A percentile compares a stretch with the other conserved stretches of the same genome.
phyloP scores from a whole-genome alignment of 352 stramenopile genomes.

The Pythium dissimile region DNA sequence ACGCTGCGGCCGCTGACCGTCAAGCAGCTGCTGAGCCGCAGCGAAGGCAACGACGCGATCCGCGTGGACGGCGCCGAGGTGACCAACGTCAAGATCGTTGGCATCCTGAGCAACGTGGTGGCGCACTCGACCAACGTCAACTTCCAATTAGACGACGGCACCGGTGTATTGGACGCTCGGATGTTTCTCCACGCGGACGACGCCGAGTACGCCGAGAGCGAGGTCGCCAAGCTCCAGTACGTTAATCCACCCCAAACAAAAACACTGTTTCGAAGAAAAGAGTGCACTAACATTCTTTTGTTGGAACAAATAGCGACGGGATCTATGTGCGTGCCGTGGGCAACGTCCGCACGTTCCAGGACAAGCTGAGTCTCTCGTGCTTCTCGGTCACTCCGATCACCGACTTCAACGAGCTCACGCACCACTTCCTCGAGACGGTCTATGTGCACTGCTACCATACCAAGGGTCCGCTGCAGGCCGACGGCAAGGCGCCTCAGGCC shows the following conservation, averaged over 20 bases:
- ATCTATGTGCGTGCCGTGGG: conserved; percentile 91
- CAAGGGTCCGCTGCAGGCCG: conserved; percentile 45
- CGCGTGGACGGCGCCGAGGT: conserved; percentile 89
- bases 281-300: not conserved
- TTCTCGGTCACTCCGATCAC: conserved; percentile 83
- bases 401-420: conserved; percentile 94
- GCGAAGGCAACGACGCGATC: conserved; percentile 61
- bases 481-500: conserved; percentile 21
- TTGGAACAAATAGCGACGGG: conserved; percentile 43
- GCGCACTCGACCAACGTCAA: conserved; percentile 89
- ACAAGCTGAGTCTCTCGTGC: conserved; percentile 83
- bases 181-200: conserved; percentile 90
- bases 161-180: conserved; percentile 89
- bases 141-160: conserved; percentile 94
- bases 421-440: conserved; percentile 95
- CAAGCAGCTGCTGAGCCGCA: conserved; percentile 70
- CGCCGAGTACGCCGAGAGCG: conserved; percentile 59
- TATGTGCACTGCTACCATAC: conserved; percentile 89
- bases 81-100: conserved; percentile 88
- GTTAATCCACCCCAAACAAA: too few species aligned
- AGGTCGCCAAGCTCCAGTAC: conserved; percentile 49
- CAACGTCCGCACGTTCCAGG: conserved; percentile 91
- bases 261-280: not conserved
- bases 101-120: conserved; percentile 70
- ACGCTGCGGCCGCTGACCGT: conserved; percentile 92